Conservation (phyloP, 2,329 filamentous ascomycete species). For the Pseudocercospora fuligena region DNA sequence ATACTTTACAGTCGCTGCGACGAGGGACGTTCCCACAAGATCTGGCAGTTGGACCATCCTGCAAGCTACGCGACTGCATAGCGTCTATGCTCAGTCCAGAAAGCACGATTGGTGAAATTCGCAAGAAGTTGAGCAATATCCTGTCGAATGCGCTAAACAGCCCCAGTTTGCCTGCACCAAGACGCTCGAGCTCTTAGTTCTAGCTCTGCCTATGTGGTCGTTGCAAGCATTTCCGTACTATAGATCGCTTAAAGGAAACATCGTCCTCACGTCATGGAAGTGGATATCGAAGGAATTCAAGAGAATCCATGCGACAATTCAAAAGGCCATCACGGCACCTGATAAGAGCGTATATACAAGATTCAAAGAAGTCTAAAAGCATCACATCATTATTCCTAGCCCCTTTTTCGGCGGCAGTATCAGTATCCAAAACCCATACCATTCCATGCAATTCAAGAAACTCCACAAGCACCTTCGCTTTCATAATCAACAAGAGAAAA, state of each 20-base stretch:
- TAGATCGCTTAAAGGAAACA: neutral
- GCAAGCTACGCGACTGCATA: slow-evolving; percentile 21
- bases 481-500: neutral
- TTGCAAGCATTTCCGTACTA: neutral
- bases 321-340: neutral
- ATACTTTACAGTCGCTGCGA: slow-evolving; percentile 42
- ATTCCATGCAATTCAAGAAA: neutral
- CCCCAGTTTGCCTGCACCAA: neutral
- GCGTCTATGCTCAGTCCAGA: slow-evolving; percentile 17
- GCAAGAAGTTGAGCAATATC: neutral
- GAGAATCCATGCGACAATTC: neutral
- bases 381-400: neutral
- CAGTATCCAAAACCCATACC: neutral
- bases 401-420: neutral
- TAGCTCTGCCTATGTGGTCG: neutral
- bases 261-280: neutral
- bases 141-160: neutral
- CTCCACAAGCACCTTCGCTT: slow-evolving; percentile 21
- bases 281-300: neutral
- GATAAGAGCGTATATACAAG: neutral
- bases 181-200: neutral
- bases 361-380: neutral
- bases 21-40: slow-evolving; percentile 23
- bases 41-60: slow-evolving; percentile 19
- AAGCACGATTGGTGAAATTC: neutral